Evolutionary conservation across 345 rosid species (phyloP).

Genomic region (Bruguiera gymnorhiza): DNA sequence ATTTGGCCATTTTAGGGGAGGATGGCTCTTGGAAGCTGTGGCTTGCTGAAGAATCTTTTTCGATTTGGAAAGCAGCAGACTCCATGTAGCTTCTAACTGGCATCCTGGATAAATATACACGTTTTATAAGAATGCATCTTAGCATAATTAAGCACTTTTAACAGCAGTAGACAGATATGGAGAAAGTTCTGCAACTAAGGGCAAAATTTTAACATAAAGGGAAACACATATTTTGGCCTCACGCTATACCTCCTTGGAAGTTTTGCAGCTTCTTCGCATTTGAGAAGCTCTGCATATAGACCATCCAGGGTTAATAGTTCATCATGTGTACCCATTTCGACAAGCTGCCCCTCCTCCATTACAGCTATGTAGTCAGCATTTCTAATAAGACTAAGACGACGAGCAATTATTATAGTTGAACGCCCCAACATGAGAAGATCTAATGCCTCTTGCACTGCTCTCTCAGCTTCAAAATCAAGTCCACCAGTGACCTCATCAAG

Average conservation of each 20-base stretch:
- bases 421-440: constrained; percentile 97
- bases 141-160: constrained; percentile 1
- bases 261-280: constrained; percentile 95
- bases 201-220: not conserved
- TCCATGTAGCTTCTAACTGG: constrained; percentile 72
- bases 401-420: constrained; percentile 93
- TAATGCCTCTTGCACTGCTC: constrained; percentile 83
- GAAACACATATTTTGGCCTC: constrained; percentile 7
- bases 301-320: constrained; percentile 69
- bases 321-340: constrained; percentile 98
- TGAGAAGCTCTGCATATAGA: constrained; percentile 87
- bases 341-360: constrained; percentile 97
- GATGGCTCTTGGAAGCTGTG: constrained; percentile 81
- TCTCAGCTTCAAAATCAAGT: constrained; percentile 98
- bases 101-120: constrained; percentile 59
- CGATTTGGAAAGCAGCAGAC: constrained; percentile 67
- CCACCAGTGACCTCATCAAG: constrained; percentile 99
- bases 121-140: constrained; percentile 15
- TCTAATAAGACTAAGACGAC: constrained; percentile 83
- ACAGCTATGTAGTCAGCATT: constrained; percentile 97
- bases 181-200: constrained; percentile 4
- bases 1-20: constrained; percentile 80
- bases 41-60: constrained; percentile 85
- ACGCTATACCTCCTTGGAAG: constrained; percentile 81
- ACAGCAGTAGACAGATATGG: too few species aligned